Conservation (phyloP, 2,329 filamentous ascomycete species). For the Didymella pinodella region DNA sequence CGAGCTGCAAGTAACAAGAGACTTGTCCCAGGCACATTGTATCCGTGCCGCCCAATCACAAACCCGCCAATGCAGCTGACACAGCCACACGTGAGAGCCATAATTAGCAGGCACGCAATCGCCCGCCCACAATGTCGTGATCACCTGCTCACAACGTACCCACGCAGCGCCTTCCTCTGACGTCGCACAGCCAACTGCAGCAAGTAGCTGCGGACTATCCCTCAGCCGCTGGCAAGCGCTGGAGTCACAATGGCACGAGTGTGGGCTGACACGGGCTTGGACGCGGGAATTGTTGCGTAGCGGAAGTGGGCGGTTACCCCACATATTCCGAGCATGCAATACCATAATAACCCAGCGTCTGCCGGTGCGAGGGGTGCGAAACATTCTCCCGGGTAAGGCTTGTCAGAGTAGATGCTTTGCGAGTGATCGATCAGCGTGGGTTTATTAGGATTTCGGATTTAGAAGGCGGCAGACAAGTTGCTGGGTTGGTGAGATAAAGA, state of each 20-base stretch:
- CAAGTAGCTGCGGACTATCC: conserved; percentile 3
- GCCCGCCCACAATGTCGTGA: conserved; percentile 30
- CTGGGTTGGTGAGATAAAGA: background rate
- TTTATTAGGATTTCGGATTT: background rate
- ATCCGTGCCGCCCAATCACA: conserved; percentile 19
- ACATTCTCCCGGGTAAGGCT: conserved; percentile 7
- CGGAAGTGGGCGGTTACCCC: conserved; percentile 13
- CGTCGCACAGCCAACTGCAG: conserved; percentile 1
- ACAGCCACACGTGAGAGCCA: conserved; percentile 3
- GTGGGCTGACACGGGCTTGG: conserved; percentile 34
- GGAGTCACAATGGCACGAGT: conserved; percentile 22
- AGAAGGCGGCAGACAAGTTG: background rate
- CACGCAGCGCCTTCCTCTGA: conserved; percentile 4
- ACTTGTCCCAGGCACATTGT: background rate
- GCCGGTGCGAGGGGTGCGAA: conserved; percentile 2
- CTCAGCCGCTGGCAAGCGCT: conserved; percentile 5
- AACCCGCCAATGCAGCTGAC: conserved; percentile 21
- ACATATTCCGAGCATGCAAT: conserved; percentile 14
- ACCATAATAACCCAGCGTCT: background rate
- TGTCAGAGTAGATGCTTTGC: conserved; percentile 2
- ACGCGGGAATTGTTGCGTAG: background rate
- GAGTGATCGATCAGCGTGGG: conserved; percentile 2
- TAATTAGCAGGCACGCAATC: conserved; percentile 20
- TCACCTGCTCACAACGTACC: conserved; percentile 24
- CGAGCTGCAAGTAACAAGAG: background rate